Evolutionary conservation across 768 basidiomycete species (phyloP), one percentile per base, ranked within the genome.

Genomic region (Leccinum imitatum): DNA sequence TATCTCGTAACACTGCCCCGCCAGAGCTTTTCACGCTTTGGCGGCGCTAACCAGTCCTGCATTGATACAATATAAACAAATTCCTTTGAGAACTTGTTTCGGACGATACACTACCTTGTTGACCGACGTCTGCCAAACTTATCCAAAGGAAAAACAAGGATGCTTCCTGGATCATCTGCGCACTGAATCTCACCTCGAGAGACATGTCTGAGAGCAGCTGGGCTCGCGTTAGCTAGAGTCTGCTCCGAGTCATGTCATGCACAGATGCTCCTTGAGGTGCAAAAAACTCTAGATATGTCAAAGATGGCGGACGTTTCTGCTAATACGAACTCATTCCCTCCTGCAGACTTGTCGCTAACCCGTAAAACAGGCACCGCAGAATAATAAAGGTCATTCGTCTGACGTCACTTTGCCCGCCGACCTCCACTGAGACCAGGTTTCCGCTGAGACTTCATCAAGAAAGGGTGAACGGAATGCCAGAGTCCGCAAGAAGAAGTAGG

Each of bases 251-350:
- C 14, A 47, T 17, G 9, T 25, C 37, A 53, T 53, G n/a, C 19
- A 72, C 68, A 30, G 51, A 27, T 14, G 57, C 33, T 23, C 66
- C 63, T 25, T 17, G 47, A 37, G 57, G 59, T 19, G 62, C 58
- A n/a, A 70, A 53, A 25, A 62, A 54, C 37, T 70, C 68, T 6
- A 71, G 58, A 51, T 56, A 71, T 31, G 65, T 21, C 54, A 71
- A 71, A 25, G 19, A 71, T 71, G 23, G 67, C 69, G 23, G 67
- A 60, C 3, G 69, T 73, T 44, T 71, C 69, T 30, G 61, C 69
- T 11, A 70, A 33, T 6, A 69, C 50, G 17, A 69, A 56, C 7
- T 65, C 67, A 10, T 60, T 37, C 3, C 53, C 58, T 35, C 14
- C 25, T 41, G 25, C 58, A 53, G 58, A 47, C 30, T 54, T 61